Percentiles rank a stretch among this genome's conserved stretches.
phyloP scores from a whole-genome alignment of 768 basidiomycete species.

The Cystoderma amianthinum region DNA sequence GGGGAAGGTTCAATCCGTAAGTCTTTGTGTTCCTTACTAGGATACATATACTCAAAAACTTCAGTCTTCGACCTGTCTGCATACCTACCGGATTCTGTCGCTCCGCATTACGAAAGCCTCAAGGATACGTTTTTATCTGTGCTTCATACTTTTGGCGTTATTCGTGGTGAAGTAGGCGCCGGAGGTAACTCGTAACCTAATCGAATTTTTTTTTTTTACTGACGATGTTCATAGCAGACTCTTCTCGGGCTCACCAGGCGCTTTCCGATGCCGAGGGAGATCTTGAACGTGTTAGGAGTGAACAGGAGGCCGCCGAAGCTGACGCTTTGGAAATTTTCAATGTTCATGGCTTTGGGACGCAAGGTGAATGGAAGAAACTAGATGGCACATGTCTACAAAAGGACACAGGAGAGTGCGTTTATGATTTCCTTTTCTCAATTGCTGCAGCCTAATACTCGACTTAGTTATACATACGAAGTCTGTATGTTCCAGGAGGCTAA shows the following conservation, averaged over 20 bases:
- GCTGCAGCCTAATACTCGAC: too few relatives aligned
- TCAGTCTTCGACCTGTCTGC: slow-evolving; percentile 74
- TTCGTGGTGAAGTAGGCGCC: slow-evolving; percentile 26
- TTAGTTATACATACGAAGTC: slow-evolving; percentile 89
- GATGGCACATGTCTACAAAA: slow-evolving; percentile 74
- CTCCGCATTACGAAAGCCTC: slow-evolving; percentile 67
- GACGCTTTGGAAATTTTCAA: slow-evolving; percentile 66
- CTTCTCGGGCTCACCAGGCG: slow-evolving; percentile 56
- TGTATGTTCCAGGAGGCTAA: slow-evolving; percentile 86
- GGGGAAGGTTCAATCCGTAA: slow-evolving; percentile 47
- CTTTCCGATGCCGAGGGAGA: slow-evolving; percentile 56
- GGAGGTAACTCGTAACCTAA: too few relatives aligned
- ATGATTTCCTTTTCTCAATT: too few relatives aligned
- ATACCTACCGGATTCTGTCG: slow-evolving; percentile 79
- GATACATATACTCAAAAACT: slow-evolving; percentile 1
- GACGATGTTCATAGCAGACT: too few relatives aligned
- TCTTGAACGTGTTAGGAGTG: slow-evolving; percentile 43
- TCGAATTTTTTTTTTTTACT: too few relatives aligned
- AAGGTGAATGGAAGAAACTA: slow-evolving; percentile 97
- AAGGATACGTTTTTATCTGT: slow-evolving; percentile 54
- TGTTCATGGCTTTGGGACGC: slow-evolving; percentile 55
- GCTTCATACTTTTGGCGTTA: slow-evolving; percentile 59
- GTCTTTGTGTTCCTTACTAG: slow-evolving; percentile 16
- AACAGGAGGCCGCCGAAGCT: slow-evolving; percentile 45
- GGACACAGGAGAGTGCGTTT: slow-evolving; percentile 83